phyloP scores from a whole-genome alignment of 1,284 basidiomycete genomes.

The Fistulinella staudtii region DNA sequence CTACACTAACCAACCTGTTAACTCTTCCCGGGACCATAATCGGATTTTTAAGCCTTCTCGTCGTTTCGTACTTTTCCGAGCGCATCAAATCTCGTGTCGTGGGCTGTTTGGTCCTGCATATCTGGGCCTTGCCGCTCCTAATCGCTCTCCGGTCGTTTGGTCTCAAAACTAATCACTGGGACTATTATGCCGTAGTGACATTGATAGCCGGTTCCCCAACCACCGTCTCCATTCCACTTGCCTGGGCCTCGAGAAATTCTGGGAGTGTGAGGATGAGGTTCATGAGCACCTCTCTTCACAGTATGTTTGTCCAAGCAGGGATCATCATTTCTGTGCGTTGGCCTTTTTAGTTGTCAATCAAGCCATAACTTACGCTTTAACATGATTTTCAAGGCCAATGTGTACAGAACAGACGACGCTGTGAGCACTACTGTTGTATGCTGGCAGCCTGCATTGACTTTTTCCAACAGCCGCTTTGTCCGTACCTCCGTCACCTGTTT shows the following conservation, averaged over 20 bases:
- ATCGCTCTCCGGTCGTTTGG: constrained; percentile 55
- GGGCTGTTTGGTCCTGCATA: constrained; percentile 50
- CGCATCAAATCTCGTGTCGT: constrained; percentile 51
- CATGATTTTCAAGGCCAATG: constrained; percentile 34
- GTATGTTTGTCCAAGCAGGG: constrained; percentile 61
- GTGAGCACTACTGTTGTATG: constrained; percentile 18
- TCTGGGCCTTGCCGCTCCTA: constrained; percentile 61
- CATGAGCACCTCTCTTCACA: constrained; percentile 55
- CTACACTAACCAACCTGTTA: constrained; percentile 49
- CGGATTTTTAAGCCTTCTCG: constrained; percentile 42
- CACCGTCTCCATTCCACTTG: constrained; percentile 48
- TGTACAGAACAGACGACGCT: constrained; percentile 46
- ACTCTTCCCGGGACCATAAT: constrained; percentile 46
- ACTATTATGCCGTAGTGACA: constrained; percentile 53
- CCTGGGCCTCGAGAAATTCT: constrained; percentile 61
- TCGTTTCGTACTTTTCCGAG: constrained; percentile 52
- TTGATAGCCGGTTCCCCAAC: constrained; percentile 52
- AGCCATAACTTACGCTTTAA: too few relatives aligned
- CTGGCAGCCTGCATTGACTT: not conserved
- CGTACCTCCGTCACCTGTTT: too few relatives aligned
- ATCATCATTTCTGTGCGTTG: constrained; percentile 48
- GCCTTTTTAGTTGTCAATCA: too few relatives aligned
- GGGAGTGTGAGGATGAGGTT: constrained; percentile 55
- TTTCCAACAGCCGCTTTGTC: constrained; percentile 42
- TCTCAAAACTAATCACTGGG: constrained; percentile 52